Conservation (phyloP, 2,329 filamentous ascomycete genomes). For the Fusarium staphyleae region DNA sequence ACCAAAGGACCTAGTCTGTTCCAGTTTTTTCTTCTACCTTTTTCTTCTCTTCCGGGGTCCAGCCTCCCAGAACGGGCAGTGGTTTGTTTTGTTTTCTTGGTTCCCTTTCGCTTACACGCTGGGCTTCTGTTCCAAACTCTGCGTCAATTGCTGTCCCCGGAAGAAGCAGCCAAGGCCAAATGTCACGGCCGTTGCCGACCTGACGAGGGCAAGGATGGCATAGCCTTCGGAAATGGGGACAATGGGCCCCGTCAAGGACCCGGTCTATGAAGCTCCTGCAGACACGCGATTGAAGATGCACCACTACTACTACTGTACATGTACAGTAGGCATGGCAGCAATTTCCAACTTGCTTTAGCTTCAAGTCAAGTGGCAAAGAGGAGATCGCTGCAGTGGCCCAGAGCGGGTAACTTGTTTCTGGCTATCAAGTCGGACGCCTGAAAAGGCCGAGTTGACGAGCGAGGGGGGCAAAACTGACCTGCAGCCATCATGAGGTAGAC, state of each 20-base stretch:
- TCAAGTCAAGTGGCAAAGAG: conserved; percentile 42
- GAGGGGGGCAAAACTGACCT: conserved; percentile 25
- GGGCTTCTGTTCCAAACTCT: conserved; percentile 17
- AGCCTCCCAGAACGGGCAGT: conserved; percentile 21
- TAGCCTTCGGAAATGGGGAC: conserved; percentile 31
- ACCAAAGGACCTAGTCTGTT: conserved; percentile 38
- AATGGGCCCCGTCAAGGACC: conserved; percentile 28
- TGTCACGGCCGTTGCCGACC: conserved; percentile 20
- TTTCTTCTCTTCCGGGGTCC: conserved; percentile 18
- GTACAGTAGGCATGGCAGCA: conserved; percentile 33
- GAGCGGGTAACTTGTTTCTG: conserved; percentile 37
- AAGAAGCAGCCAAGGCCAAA: conserved; percentile 13
- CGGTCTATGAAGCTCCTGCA: conserved; percentile 39
- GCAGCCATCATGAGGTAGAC: conserved; percentile 1
- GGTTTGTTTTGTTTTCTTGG: conserved; percentile 9
- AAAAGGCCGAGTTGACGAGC: conserved; percentile 25
- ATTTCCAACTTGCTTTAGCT: conserved; percentile 40
- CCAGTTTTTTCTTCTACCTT: conserved; percentile 20
- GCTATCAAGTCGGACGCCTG: conserved; percentile 26
- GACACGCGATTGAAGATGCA: conserved; percentile 38
- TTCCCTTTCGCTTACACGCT: conserved; percentile 4
- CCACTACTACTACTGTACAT: conserved; percentile 29
- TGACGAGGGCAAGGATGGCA: conserved; percentile 27
- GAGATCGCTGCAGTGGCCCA: conserved; percentile 32
- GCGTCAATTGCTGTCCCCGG: conserved; percentile 4